A percentile compares a stretch with the other conserved stretches of the same genome.
Conservation (phyloP, 2,329 filamentous ascomycete genomes). For the Aspergillus proliferans region DNA sequence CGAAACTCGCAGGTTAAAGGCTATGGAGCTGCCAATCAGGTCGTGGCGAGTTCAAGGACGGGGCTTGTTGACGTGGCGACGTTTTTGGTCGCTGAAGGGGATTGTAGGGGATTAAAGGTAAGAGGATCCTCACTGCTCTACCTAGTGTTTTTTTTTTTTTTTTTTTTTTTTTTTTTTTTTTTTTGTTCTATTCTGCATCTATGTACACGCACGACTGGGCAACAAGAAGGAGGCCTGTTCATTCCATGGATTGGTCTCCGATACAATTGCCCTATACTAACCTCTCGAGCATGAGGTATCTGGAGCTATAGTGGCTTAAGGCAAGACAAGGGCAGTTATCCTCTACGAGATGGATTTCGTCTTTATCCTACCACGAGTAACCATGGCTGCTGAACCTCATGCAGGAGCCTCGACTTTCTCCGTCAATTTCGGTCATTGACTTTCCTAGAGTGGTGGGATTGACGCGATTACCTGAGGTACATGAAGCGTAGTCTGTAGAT, state of each 20-base stretch:
- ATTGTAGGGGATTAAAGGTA: slow-evolving; percentile 51
- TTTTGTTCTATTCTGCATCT: slow-evolving; percentile 2
- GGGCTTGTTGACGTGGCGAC: slow-evolving; percentile 77
- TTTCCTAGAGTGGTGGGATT: slow-evolving; percentile 21
- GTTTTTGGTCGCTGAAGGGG: slow-evolving; percentile 62
- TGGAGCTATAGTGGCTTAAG: not conserved
- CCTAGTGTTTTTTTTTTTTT: slow-evolving; percentile 3
- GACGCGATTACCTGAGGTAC: slow-evolving; percentile 34
- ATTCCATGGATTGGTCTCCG: slow-evolving; percentile 46
- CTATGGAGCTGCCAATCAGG: slow-evolving; percentile 74
- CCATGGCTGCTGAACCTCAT: not conserved
- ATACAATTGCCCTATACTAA: slow-evolving; percentile 55
- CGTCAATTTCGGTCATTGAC: slow-evolving; percentile 11
- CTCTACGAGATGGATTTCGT: slow-evolving; percentile 34
- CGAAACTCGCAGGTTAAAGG: slow-evolving; percentile 56
- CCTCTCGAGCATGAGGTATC: slow-evolving; percentile 6
- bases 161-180: slow-evolving; percentile 2
- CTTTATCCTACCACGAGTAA: not conserved
- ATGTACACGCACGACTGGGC: slow-evolving; percentile 27
- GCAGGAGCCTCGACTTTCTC: slow-evolving; percentile 16
- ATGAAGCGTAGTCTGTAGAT: slow-evolving; percentile 13
- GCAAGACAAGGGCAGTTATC: slow-evolving; percentile 23
- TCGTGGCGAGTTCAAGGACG: slow-evolving; percentile 58
- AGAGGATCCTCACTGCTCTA: slow-evolving; percentile 14
- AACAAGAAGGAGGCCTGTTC: slow-evolving; percentile 52